These are phyloP conservation scores for Xylaria bambusicola DNA, from an alignment of 495 filamentous ascomycete genomes.

Conservation along the genomic window DNA sequence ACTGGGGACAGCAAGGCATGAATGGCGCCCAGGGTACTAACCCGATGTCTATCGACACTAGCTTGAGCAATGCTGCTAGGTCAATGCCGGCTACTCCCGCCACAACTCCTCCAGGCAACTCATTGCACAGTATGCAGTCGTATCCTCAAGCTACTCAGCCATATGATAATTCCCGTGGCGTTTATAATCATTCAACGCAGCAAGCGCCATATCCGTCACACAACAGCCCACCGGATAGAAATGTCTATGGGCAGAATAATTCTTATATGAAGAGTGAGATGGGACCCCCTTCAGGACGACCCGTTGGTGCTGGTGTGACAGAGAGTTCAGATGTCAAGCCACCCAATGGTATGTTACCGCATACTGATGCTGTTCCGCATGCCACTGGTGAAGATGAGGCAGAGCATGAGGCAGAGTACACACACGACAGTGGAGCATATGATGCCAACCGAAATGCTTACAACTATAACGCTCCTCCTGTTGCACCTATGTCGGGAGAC, in stretches of 20 bases:
- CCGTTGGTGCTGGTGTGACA: slow-evolving; percentile 51
- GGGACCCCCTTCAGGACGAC: slow-evolving; percentile 76
- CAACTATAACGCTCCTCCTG: slow-evolving; percentile 67
- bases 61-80: slow-evolving; percentile 69
- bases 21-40: slow-evolving; percentile 65
- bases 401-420: slow-evolving; percentile 77
- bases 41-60: slow-evolving; percentile 83
- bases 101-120: slow-evolving; percentile 83
- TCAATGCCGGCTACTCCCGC: slow-evolving; percentile 94
- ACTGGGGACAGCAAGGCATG: slow-evolving; percentile 72
- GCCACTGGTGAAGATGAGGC: slow-evolving; percentile 70
- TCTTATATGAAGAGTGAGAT: slow-evolving; percentile 89
- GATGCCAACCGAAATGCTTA: slow-evolving; percentile 70
- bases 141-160: slow-evolving; percentile 69
- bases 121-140: slow-evolving; percentile 73
- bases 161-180: slow-evolving; percentile 76
- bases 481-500: slow-evolving; percentile 68
- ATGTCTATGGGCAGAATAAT: slow-evolving; percentile 64
- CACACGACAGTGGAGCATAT: slow-evolving; percentile 70
- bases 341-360: slow-evolving; percentile 62
- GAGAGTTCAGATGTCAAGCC: slow-evolving; percentile 71
- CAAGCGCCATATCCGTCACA: slow-evolving; percentile 70
- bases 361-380: slow-evolving; percentile 55
- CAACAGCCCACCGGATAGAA: slow-evolving; percentile 66
- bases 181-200: slow-evolving; percentile 74